A percentile compares a stretch with the other conserved stretches of the same genome.
Evolutionary conservation across 2,329 filamentous ascomycete genomes (phyloP).

Genomic region (Talaromyces amestolkiae): DNA sequence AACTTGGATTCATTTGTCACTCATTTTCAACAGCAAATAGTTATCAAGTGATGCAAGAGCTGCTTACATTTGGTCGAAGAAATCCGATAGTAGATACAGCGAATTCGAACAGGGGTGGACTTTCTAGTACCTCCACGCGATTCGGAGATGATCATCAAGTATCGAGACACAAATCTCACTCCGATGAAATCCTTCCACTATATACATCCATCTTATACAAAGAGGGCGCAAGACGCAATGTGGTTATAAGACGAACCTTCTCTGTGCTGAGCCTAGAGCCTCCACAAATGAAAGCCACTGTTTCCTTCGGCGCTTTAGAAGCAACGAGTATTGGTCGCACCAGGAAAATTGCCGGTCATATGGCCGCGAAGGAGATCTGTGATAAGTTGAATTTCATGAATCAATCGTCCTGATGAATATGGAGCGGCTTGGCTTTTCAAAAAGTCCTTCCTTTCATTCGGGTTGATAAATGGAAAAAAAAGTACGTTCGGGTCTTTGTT

Average conservation of each 20-base stretch:
- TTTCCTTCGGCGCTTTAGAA: slow-evolving; percentile 4
- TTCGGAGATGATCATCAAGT: not conserved
- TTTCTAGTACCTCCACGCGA: not conserved
- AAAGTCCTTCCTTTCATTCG: not conserved
- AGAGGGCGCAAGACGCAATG: not conserved
- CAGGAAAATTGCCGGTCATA: slow-evolving; percentile 8
- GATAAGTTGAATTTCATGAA: not conserved
- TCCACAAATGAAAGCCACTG: not conserved
- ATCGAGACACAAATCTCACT: not conserved
- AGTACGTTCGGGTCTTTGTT: not conserved
- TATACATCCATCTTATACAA: slow-evolving; percentile 7
- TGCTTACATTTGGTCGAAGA: not conserved
- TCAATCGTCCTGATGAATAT: not conserved
- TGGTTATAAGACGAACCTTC: not conserved
- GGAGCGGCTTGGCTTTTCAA: not conserved
- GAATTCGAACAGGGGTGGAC: not conserved
- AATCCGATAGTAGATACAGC: not conserved
- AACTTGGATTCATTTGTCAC: not conserved
- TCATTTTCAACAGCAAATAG: not conserved
- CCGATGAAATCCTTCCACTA: not conserved
- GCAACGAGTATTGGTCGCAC: not conserved
- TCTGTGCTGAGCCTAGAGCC: slow-evolving; percentile 1
- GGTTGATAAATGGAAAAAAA: not conserved
- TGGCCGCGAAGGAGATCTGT: not conserved
- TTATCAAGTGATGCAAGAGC: not conserved